Evolutionary conservation across 2,329 filamentous ascomycete species (phyloP), one percentile per base, ranked within the genome.

Genomic region (Setomelanomma holmii): DNA sequence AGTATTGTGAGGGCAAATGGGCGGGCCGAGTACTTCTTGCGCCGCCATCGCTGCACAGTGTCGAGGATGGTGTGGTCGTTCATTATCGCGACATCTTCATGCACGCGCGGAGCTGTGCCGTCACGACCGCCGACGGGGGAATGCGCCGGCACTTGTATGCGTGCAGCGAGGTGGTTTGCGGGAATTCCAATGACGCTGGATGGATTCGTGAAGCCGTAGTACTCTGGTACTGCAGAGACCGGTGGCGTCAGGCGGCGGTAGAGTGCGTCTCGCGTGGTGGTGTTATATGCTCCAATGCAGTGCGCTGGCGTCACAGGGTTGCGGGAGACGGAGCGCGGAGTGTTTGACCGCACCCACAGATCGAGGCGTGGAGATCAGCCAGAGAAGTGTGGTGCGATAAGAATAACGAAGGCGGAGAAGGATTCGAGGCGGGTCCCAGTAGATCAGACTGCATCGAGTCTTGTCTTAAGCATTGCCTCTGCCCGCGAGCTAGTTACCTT

Each of bases 1-100:
- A 67, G 55, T 30, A 74, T 59, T 10, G 71, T 75, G 50, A 73
- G 69, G 22, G 65, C 65, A 44, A 75, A 75, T 8, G 72, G 71
- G n/a, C 72, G 71, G 42, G 69, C 69, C 24, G 72, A 75, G 63
- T 69, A 74, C 40, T 64, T 67, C 21, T 62, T 53, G 42, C 69
- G 71, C 46, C 58, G 63, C 59, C 62, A 66, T 61, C 56, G 60
- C 52, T 63, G 61, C 35, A 60, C 57, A 1, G 55, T 55, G 24
- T 59, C 40, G 40, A 64, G 45, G 35, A 61, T 54, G 46, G 61
- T 52, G 39, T 51, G 53, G 49, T 56, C 45, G 49, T 58, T 35
- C 69, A 72, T 73, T 38, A 55, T 66, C 56, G 63, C 44, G 47
- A 49, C 64, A 68, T 68, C 39, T 44, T 60, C 48, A 51, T 45